Conservation (phyloP, 2,329 filamentous ascomycete species). For the Akanthomyces muscarius region DNA sequence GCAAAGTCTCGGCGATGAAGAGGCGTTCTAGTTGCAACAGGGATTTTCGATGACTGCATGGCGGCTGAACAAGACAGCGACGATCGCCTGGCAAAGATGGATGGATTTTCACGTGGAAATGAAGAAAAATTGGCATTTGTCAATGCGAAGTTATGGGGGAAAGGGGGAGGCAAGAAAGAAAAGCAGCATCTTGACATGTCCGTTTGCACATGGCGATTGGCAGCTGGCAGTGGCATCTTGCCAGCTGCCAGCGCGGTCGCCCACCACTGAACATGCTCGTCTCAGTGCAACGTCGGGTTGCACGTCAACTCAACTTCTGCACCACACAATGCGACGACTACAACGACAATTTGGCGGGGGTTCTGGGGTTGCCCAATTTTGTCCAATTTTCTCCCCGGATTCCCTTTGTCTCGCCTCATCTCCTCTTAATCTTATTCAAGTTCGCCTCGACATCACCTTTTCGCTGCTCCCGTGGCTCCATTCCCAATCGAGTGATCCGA, state of each 20-base stretch:
- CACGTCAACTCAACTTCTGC: neutral
- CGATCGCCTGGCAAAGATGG: neutral
- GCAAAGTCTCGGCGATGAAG: constrained; percentile 10
- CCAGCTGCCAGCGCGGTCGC: neutral
- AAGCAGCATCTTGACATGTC: neutral
- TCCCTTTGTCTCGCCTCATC: neutral
- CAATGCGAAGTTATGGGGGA: neutral
- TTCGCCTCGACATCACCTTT: neutral
- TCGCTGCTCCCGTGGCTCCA: neutral
- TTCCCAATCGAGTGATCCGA: constrained; percentile 7
- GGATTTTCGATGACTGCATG: neutral
- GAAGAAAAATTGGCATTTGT: neutral
- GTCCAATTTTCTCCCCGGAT: neutral
- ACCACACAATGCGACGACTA: neutral
- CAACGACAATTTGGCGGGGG: neutral
- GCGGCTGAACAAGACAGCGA: neutral
- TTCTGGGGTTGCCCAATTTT: neutral
- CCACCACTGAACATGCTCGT: constrained; percentile 5
- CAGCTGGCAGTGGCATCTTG: neutral
- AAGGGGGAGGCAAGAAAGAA: neutral
- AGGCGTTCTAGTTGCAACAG: neutral
- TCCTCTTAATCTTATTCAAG: neutral
- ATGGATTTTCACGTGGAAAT: neutral
- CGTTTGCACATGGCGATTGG: neutral
- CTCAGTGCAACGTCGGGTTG: neutral